These are phyloP conservation scores for Serpula lacrymans DNA, from an alignment of 768 basidiomycete species.

Conservation along the genomic window DNA sequence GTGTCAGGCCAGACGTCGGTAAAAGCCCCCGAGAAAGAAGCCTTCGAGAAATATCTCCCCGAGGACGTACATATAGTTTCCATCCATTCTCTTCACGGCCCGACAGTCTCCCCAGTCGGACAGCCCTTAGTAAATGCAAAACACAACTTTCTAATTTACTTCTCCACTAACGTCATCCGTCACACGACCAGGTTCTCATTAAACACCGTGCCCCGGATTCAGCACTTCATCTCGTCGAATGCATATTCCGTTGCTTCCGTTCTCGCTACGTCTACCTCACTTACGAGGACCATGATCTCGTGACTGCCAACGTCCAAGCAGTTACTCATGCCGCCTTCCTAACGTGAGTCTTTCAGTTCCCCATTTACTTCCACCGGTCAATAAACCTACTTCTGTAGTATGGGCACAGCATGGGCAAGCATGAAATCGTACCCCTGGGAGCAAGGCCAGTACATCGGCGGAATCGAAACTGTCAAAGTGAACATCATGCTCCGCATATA, in stretches of 20 bases:
- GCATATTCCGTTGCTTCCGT: constrained; percentile 71
- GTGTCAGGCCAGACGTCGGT: constrained; percentile 97
- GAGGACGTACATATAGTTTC: constrained; percentile 86
- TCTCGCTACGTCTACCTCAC: constrained; percentile 88
- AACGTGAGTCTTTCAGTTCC: constrained; percentile 47
- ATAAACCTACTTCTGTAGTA: constrained; percentile 47
- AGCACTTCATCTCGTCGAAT: constrained; percentile 74
- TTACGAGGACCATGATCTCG: constrained; percentile 95
- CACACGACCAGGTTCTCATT: constrained; percentile 71
- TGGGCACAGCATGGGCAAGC: constrained; percentile 95
- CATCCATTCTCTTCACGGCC: constrained; percentile 93
- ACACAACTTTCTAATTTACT: background rate
- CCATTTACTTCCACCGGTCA: constrained; percentile 1
- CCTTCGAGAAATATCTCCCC: constrained; percentile 88
- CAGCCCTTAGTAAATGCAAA: constrained; percentile 75
- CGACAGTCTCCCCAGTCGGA: constrained; percentile 79
- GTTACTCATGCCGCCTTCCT: constrained; percentile 98
- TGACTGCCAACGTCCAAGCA: constrained; percentile 98
- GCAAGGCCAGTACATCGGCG: constrained; percentile 89
- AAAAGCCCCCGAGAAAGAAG: constrained; percentile 87
- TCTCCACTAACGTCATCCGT: constrained; percentile 1
- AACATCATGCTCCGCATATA: constrained; percentile 97
- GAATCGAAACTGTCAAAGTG: constrained; percentile 96
- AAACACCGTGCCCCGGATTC: constrained; percentile 77
- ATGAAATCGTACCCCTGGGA: constrained; percentile 90